A percentile compares a stretch with the other conserved stretches of the same genome.
Evolutionary conservation across 192 early-diverging fungal genomes (phyloP).

Genomic region (Backusella parvicylindrica): DNA sequence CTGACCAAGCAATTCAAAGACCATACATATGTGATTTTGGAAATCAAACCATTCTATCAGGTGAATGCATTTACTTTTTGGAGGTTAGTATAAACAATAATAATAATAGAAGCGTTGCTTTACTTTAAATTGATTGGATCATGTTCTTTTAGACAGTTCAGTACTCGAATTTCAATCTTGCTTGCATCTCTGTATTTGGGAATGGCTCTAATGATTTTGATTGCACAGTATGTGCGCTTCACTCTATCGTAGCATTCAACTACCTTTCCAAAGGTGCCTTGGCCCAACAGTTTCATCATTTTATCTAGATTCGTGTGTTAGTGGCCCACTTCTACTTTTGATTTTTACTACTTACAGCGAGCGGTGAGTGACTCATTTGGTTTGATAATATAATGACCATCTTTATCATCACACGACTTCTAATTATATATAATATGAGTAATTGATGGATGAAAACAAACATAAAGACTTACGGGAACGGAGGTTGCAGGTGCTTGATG

Average conservation of each 20-base stretch:
- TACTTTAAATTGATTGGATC: constrained; percentile 87
- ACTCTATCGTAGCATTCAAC: constrained; percentile 81
- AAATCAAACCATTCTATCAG: constrained; percentile 84
- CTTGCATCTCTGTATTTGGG: constrained; percentile 96
- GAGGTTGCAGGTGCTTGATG: background rate
- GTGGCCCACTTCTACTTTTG: background rate
- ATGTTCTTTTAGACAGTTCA: constrained; percentile 72
- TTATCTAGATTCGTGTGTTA: constrained; percentile 51
- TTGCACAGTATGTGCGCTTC: constrained; percentile 60
- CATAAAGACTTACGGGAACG: background rate
- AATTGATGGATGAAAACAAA: background rate
- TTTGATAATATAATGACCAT: constrained; percentile 88
- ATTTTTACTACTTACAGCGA: constrained; percentile 59
- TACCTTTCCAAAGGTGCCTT: constrained; percentile 99
- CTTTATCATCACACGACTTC: constrained; percentile 75
- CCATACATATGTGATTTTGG: constrained; percentile 97
- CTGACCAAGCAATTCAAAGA: constrained; percentile 88
- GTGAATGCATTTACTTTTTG: constrained; percentile 83
- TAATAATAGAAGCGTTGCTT: constrained; percentile 22
- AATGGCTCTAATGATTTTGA: constrained; percentile 93
- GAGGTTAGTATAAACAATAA: background rate
- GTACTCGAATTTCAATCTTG: constrained; percentile 85
- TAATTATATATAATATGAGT: background rate
- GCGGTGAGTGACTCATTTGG: constrained; percentile 69
- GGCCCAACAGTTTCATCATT: constrained; percentile 85